phyloP scores from a whole-genome alignment of 352 stramenopile species.

The Pythium sp. region DNA sequence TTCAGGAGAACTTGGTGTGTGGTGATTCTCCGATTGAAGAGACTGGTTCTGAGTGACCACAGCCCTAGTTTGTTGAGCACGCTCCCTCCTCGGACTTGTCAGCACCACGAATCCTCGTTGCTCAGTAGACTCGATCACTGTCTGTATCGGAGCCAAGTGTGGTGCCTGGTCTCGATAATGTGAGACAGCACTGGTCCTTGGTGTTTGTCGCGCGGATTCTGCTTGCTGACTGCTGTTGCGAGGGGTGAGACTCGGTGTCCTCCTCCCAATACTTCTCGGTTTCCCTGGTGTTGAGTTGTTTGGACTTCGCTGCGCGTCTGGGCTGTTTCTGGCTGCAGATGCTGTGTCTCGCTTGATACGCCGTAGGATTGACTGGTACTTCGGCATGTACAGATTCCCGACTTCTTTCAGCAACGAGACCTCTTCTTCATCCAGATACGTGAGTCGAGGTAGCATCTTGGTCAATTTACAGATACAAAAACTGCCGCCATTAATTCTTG shows the following conservation, averaged over 20 bases:
- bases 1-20: neutral
- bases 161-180: neutral
- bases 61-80: neutral
- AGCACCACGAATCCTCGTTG: neutral
- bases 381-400: slow-evolving; percentile 59
- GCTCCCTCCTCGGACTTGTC: neutral
- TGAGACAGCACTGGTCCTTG: neutral
- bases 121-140: slow-evolving; percentile 4
- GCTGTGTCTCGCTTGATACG: slow-evolving; percentile 21
- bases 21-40: neutral
- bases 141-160: slow-evolving; percentile 3
- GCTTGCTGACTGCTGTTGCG: neutral
- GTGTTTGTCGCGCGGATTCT: neutral
- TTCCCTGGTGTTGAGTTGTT: neutral
- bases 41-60: neutral
- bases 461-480: too few species aligned
- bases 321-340: neutral
- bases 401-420: slow-evolving; percentile 55
- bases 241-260: neutral
- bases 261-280: neutral
- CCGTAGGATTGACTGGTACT: slow-evolving; percentile 54
- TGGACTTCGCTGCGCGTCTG: neutral
- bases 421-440: slow-evolving; percentile 72
- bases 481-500: neutral
- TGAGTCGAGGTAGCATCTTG: slow-evolving; percentile 42